Percentiles rank a stretch among this genome's conserved stretches.
phyloP scores from a whole-genome alignment of 805 yeast genomes.

The Starmera pachycereana region DNA sequence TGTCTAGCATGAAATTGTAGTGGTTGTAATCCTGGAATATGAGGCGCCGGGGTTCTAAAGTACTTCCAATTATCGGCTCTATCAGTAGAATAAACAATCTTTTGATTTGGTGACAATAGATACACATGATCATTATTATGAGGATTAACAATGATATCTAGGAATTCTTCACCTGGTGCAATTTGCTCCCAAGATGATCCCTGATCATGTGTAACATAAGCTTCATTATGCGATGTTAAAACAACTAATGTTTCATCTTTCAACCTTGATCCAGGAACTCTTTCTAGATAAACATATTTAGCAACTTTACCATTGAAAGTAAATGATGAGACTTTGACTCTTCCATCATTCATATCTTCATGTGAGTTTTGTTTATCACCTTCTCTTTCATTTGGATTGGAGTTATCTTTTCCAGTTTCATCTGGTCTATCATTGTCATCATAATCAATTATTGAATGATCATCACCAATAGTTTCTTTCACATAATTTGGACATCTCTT shows the following conservation, averaged over 20 bases:
- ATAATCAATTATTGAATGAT: conserved; percentile 13
- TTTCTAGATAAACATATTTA: conserved; percentile 51
- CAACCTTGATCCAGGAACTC: conserved; percentile 23
- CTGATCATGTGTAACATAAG: conserved; percentile 56
- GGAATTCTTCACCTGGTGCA: conserved; percentile 29
- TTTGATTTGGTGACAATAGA: conserved; percentile 14
- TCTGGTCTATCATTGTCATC: conserved; percentile 21
- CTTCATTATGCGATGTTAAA: conserved; percentile 38
- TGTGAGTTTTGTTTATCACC: conserved; percentile 23
- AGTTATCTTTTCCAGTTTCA: conserved; percentile 14
- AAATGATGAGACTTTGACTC: conserved; percentile 24
- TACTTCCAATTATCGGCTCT: conserved; percentile 43
- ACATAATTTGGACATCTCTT: conserved; percentile 11
- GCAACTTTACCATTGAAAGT: conserved; percentile 42
- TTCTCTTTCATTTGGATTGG: conserved; percentile 22
- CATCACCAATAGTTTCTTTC: conserved; percentile 6
- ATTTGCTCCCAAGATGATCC: conserved; percentile 21
- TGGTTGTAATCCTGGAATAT: conserved; percentile 39
- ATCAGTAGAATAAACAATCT: conserved; percentile 50
- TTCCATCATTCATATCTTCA: conserved; percentile 27
- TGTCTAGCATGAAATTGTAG: conserved; percentile 55
- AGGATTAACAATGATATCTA: conserved; percentile 53
- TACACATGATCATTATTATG: conserved; percentile 39
- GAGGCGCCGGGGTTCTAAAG: conserved; percentile 38
- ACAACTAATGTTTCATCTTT: conserved; percentile 60